Evolutionary conservation across 768 basidiomycete species (phyloP).

Genomic region (Mycena crocata): DNA sequence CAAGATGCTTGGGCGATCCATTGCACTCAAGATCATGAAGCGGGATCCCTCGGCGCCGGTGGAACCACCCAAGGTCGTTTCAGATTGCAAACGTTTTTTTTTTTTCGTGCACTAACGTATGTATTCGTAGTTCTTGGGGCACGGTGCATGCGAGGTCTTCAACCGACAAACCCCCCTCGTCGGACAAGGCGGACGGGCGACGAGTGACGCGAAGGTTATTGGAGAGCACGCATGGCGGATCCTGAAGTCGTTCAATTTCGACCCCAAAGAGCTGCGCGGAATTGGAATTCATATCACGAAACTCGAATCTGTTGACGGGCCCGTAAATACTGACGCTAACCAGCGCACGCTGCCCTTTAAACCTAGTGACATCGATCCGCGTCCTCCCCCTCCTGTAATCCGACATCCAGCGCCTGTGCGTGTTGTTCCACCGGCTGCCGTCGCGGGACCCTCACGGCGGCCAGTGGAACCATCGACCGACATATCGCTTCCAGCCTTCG

Average conservation of each 20-base stretch:
- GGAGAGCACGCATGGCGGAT: constrained; percentile 83
- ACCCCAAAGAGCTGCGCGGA: constrained; percentile 89
- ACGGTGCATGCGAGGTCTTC: constrained; percentile 86
- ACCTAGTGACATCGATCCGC: constrained; percentile 22
- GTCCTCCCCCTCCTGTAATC: constrained; percentile 15
- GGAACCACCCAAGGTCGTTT: constrained; percentile 86
- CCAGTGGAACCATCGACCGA: no score
- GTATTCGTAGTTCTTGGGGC: constrained; percentile 82
- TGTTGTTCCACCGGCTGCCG: neutral
- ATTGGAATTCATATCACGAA: constrained; percentile 93
- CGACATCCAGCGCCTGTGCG: neutral
- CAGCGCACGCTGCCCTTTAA: constrained; percentile 76
- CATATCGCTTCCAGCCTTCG: constrained; percentile 68
- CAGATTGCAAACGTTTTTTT: neutral
- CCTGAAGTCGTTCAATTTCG: constrained; percentile 78
- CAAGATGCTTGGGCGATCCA: constrained; percentile 74
- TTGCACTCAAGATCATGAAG: constrained; percentile 92
- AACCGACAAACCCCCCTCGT: constrained; percentile 77
- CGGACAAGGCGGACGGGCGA: constrained; percentile 72
- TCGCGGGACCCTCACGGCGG: constrained; percentile 32
- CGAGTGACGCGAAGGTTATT: constrained; percentile 78
- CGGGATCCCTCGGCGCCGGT: constrained; percentile 87
- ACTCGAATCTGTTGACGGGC: constrained; percentile 66
- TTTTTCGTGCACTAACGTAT: constrained; percentile 7
- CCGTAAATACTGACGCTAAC: constrained; percentile 52